Percentiles rank a stretch among this genome's conserved stretches.
phyloP scores from a whole-genome alignment of 2,329 filamentous ascomycete genomes.

The Clonostachys rhizophaga region DNA sequence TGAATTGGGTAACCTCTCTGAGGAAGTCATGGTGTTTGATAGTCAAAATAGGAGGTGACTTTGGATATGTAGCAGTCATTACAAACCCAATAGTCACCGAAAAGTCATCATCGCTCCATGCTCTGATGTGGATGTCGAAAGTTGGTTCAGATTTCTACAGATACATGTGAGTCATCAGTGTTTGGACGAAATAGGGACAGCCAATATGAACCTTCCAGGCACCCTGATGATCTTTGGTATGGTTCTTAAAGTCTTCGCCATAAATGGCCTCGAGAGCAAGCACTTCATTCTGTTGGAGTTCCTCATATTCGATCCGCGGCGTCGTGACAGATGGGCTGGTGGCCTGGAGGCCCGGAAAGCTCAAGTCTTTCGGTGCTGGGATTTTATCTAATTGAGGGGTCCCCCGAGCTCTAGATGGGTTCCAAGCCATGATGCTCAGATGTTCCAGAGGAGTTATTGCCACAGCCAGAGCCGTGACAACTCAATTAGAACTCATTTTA shows the following conservation, averaged over 20 bases:
- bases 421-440: slow-evolving; percentile 46
- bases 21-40: slow-evolving; percentile 62
- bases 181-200: no score
- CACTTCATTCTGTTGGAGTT: slow-evolving; percentile 84
- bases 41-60: slow-evolving; percentile 68
- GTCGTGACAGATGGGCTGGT: slow-evolving; percentile 28
- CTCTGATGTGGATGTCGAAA: slow-evolving; percentile 76
- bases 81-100: slow-evolving; percentile 70
- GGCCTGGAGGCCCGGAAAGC: slow-evolving; percentile 45
- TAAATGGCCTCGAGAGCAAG: slow-evolving; percentile 85
- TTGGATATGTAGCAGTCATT: slow-evolving; percentile 88
- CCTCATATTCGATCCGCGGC: slow-evolving; percentile 64
- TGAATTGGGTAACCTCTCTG: slow-evolving; percentile 65
- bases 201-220: slow-evolving; percentile 67
- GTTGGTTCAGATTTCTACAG: slow-evolving; percentile 71
- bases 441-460: slow-evolving; percentile 21
- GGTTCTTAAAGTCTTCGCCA: slow-evolving; percentile 77
- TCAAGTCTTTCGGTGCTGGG: slow-evolving; percentile 39
- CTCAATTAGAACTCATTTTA: slow-evolving; percentile 43
- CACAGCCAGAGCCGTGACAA: slow-evolving; percentile 50
- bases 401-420: slow-evolving; percentile 40
- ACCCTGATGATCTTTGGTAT: slow-evolving; percentile 57
- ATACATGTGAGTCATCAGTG: slow-evolving; percentile 5
- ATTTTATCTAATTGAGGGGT: slow-evolving; percentile 30
- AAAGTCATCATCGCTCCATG: slow-evolving; percentile 68